A percentile compares a stretch with the other conserved stretches of the same genome.
These are phyloP conservation scores for Leccinum truebloodii DNA, from an alignment of 768 basidiomycete genomes.

Conservation along the genomic window DNA sequence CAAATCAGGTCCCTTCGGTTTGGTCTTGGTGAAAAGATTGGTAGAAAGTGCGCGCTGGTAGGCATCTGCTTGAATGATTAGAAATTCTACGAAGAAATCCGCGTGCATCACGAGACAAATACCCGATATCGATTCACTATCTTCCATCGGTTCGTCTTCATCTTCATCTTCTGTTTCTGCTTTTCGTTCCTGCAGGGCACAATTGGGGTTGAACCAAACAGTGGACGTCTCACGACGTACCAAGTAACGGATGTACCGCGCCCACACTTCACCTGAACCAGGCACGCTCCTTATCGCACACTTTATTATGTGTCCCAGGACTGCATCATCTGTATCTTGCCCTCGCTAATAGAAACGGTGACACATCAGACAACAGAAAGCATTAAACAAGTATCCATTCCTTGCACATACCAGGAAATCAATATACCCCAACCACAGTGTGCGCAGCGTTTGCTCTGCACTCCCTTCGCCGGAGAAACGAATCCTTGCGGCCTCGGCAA, in stretches of 20 bases:
- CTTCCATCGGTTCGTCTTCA: slow-evolving; percentile 22
- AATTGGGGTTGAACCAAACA: not conserved
- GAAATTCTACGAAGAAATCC: not conserved
- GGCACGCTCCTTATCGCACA: slow-evolving; percentile 75
- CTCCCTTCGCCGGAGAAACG: slow-evolving; percentile 53
- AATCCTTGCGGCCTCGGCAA: slow-evolving; percentile 66
- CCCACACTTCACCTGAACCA: slow-evolving; percentile 76
- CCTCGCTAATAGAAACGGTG: slow-evolving; percentile 20
- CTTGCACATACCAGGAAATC: slow-evolving; percentile 60
- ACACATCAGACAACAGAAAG: slow-evolving; percentile 1
- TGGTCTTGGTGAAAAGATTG: slow-evolving; percentile 46
- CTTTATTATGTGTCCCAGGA: slow-evolving; percentile 44
- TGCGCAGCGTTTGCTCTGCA: slow-evolving; percentile 57
- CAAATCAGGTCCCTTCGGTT: slow-evolving; percentile 21
- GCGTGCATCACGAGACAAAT: not conserved
- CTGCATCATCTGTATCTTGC: slow-evolving; percentile 43
- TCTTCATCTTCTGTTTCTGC: slow-evolving; percentile 1
- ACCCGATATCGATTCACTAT: slow-evolving; percentile 30
- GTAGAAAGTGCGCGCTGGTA: slow-evolving; percentile 58
- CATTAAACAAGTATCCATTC: not conserved
- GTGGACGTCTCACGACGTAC: slow-evolving; percentile 39
- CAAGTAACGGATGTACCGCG: slow-evolving; percentile 70
- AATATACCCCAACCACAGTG: slow-evolving; percentile 75
- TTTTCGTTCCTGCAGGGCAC: slow-evolving; percentile 21
- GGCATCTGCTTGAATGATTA: slow-evolving; percentile 43